Evolutionary conservation across 1,139 yeast genomes (phyloP), one percentile per base, ranked within the genome.

Genomic region (Petasospora fabianii): DNA sequence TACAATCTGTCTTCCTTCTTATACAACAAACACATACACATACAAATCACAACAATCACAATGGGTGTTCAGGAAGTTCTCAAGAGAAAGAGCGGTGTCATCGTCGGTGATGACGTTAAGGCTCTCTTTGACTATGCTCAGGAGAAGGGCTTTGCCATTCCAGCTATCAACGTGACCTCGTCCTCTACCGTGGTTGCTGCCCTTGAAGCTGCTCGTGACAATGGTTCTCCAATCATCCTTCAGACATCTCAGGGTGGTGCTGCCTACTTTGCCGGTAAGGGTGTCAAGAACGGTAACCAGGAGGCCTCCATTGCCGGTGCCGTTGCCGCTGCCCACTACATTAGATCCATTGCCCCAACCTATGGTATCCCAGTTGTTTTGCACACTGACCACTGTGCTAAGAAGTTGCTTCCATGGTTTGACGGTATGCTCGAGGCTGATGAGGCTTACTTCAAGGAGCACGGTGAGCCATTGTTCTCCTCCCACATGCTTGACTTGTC

Each of bases 191-290:
- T 82, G 47, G 92, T 92, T 60, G 88, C 97, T 58, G 94, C 97
- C 56, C 77, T 92, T 65, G 98, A 94, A 75, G 95, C 98, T 58
- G 98, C 99, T 49, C 86, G 98, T 73, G 97, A 92, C 75, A 69
- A 67, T 75, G 84, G 85, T 69, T 75, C 96, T 48, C 98, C 99
- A 72, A 88, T 92, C 71, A 87, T 92, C 65, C 75, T 92, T 66
- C 99, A 92, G 75, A 80, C 92, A 56, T 92, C 98, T 50, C 90
- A 92, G 70, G 99, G 99, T 75, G 99, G 99, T 76, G 95, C 98
- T 57, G 98, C 97, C 53, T 94, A 78, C 87, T 92, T 92, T 68
- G 98, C 97, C 54, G 97, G 97, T 76, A 92, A 92, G 81, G 98
- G 98, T 72, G 90, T 94, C 58, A 77, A 77, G 68, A 94, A 92